Evolutionary conservation across 2,329 filamentous ascomycete species (phyloP).

Genomic region (Beauveria sp.): DNA sequence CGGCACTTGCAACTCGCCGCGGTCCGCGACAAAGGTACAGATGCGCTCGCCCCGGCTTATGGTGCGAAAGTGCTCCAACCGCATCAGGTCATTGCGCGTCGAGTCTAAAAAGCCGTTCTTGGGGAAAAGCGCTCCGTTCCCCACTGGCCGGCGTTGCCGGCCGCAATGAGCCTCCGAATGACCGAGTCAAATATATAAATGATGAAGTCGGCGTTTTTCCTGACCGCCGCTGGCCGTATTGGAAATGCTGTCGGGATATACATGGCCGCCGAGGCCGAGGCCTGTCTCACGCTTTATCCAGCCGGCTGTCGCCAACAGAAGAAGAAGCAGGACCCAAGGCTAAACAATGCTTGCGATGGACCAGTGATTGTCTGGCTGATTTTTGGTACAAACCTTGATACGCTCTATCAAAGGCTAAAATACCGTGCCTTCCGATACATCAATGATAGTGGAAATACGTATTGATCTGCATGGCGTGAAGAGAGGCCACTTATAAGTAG

Average conservation of each 20-base stretch:
- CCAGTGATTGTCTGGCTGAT: no score
- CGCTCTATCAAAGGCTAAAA: no score
- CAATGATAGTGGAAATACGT: no score
- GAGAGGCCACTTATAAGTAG: no score
- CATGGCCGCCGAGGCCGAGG: neutral
- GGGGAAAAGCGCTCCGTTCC: slow-evolving; percentile 19
- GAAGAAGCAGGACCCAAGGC: no score
- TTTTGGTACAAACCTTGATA: no score
- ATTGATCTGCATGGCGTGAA: no score
- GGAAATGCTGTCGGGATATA: slow-evolving; percentile 14
- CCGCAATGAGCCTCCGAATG: slow-evolving; percentile 20
- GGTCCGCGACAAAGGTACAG: slow-evolving; percentile 22
- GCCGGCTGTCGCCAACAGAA: neutral
- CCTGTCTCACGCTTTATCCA: neutral
- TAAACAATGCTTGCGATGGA: neutral
- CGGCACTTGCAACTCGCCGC: neutral
- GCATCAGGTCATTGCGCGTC: slow-evolving; percentile 15
- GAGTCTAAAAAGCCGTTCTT: slow-evolving; percentile 18
- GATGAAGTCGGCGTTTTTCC: slow-evolving; percentile 22
- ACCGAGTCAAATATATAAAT: slow-evolving; percentile 23
- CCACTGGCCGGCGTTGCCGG: slow-evolving; percentile 24
- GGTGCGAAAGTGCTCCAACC: slow-evolving; percentile 20
- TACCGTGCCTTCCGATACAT: no score
- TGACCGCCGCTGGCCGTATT: slow-evolving; percentile 17
- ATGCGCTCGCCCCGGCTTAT: slow-evolving; percentile 18